phyloP scores from a whole-genome alignment of 192 early-diverging fungal species.

The Coemansia interrupta region DNA sequence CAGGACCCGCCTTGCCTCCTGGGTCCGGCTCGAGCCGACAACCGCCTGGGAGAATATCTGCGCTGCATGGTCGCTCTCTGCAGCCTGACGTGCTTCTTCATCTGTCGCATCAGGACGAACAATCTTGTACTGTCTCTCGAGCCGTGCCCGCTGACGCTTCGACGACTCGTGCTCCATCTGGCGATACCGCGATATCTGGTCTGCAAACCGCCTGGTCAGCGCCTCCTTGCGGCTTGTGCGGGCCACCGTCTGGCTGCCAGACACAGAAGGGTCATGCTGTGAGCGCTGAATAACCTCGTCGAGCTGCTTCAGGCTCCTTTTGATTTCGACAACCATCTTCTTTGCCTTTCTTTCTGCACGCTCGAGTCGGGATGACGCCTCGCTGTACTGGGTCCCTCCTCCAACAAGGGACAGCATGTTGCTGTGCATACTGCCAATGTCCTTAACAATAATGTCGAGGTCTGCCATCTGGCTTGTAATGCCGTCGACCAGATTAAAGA shows the following conservation, averaged over 20 bases:
- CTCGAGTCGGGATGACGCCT: conserved; percentile 9
- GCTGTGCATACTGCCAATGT: conserved; percentile 8
- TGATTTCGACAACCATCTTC: conserved; percentile 12
- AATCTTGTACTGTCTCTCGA: conserved; percentile 18
- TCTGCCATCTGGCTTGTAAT: conserved; percentile 16
- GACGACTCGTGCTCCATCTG: conserved; percentile 6
- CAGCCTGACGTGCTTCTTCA: conserved; percentile 13
- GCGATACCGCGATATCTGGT: conserved; percentile 8
- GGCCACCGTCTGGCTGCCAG: conserved; percentile 17
- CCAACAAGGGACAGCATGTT: not conserved
- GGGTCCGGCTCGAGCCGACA: not conserved
- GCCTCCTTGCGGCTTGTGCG: conserved; percentile 14
- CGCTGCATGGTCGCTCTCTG: conserved; percentile 8
- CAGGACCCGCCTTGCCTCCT: conserved; percentile 19
- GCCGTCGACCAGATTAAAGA: conserved; percentile 7
- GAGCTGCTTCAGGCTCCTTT: conserved; percentile 15
- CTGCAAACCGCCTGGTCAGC: conserved; percentile 7
- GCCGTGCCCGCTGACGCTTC: not conserved
- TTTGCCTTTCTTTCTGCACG: conserved; percentile 11
- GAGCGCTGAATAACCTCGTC: conserved; percentile 13
- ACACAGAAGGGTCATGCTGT: conserved; percentile 14
- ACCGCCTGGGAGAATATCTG: conserved; percentile 21
- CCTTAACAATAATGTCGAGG: conserved; percentile 10
- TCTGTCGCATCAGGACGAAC: conserved; percentile 13
- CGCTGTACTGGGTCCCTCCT: not conserved